Evolutionary conservation across 1,284 basidiomycete genomes (phyloP).

Genomic region (Irpex sp.): DNA sequence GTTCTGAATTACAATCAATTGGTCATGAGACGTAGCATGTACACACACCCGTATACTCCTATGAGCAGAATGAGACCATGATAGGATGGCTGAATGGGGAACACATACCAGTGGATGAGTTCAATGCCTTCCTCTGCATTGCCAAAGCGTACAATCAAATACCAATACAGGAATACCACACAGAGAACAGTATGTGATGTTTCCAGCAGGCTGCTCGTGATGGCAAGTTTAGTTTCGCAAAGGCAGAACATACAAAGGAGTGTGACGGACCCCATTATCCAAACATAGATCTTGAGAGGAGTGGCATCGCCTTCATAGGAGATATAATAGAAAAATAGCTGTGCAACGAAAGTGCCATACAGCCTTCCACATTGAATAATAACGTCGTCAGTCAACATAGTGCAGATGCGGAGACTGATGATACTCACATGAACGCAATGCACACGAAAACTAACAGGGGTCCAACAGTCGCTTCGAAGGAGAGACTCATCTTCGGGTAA

Average conservation of each 20-base stretch:
- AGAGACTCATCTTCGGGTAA: neutral
- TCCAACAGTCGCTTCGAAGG: neutral
- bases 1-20: neutral
- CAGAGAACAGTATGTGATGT: conserved; percentile 1
- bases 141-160: neutral
- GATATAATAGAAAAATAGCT: neutral
- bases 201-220: neutral
- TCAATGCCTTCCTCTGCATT: neutral
- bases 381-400: neutral
- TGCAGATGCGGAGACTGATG: neutral
- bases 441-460: neutral
- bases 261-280: neutral
- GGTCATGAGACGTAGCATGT: neutral
- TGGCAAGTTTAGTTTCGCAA: neutral
- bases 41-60: neutral
- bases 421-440: neutral
- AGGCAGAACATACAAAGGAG: neutral
- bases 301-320: neutral
- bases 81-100: neutral
- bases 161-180: neutral
- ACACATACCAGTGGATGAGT: neutral
- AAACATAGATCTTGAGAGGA: neutral
- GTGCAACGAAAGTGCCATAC: neutral
- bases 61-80: neutral
- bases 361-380: neutral